Evolutionary conservation across 371 early-diverging fungal genomes (phyloP).

Genomic region (Nematocida displodere): DNA sequence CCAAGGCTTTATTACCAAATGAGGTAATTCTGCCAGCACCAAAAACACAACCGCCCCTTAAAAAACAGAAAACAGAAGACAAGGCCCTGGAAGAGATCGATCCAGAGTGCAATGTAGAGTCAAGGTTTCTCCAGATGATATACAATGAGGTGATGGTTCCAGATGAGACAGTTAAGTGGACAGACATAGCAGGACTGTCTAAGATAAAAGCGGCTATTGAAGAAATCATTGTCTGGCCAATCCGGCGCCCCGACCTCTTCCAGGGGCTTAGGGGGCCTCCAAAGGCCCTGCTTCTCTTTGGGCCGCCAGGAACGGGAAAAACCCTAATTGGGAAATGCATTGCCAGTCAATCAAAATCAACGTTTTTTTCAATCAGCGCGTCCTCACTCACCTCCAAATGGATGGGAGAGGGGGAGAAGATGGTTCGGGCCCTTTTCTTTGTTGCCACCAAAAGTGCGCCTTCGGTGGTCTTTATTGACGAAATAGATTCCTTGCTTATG

Average conservation of each 20-base stretch:
- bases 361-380: constrained; percentile 79
- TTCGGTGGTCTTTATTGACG: constrained; percentile 77
- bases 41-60: constrained; percentile 1
- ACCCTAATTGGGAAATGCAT: constrained; percentile 84
- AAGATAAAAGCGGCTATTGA: constrained; percentile 75
- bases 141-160: constrained; percentile 28
- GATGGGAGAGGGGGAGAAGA: constrained; percentile 89
- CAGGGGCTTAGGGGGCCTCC: constrained; percentile 75
- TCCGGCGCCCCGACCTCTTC: constrained; percentile 77
- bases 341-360: constrained; percentile 79
- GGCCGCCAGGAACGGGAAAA: constrained; percentile 74
- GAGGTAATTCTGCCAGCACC: neutral
- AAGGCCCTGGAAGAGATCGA: constrained; percentile 7
- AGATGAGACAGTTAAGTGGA: constrained; percentile 66
- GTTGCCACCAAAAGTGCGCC: constrained; percentile 78
- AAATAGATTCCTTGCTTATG: constrained; percentile 80
- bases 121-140: constrained; percentile 18
- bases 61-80: neutral
- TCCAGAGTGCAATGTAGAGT: constrained; percentile 5
- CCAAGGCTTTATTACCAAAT: neutral
- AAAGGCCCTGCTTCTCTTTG: constrained; percentile 70
- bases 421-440: constrained; percentile 82
- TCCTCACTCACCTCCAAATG: constrained; percentile 83
- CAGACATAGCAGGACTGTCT: constrained; percentile 79
- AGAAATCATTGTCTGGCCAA: constrained; percentile 75